Conservation (phyloP, 495 filamentous ascomycete genomes). For the Pseudevernia furfuracea region DNA sequence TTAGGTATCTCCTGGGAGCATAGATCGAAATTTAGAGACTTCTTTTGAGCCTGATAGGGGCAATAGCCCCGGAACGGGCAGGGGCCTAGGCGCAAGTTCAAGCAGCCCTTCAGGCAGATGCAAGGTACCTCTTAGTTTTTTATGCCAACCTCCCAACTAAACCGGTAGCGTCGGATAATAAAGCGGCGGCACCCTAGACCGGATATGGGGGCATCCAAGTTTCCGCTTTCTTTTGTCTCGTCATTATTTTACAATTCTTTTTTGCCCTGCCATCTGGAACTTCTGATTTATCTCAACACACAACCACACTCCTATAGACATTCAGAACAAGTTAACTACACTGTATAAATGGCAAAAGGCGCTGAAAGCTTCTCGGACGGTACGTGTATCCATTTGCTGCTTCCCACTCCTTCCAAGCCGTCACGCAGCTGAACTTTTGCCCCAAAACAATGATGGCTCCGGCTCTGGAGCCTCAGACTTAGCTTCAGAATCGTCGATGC, state of each 20-base stretch:
- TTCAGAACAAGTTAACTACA: too few species aligned
- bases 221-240: neutral
- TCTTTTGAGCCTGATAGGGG: too few species aligned
- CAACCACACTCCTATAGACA: neutral
- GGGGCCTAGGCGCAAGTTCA: too few species aligned
- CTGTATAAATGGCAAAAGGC: constrained; percentile 17
- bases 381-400: constrained; percentile 23
- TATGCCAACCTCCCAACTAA: too few species aligned
- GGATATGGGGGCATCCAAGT: too few species aligned
- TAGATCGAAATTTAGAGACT: too few species aligned
- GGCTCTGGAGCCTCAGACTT: neutral
- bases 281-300: neutral
- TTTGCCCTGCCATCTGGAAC: constrained; percentile 1
- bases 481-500: neutral
- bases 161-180: too few species aligned
- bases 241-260: constrained; percentile 15
- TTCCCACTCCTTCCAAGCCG: neutral
- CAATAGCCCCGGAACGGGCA: too few species aligned
- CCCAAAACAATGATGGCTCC: neutral
- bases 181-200: too few species aligned
- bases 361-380: constrained; percentile 28
- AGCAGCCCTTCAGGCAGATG: too few species aligned
- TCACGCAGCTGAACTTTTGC: neutral
- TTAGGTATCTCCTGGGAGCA: too few species aligned
- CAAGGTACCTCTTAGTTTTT: too few species aligned